A percentile compares a stretch with the other conserved stretches of the same genome.
phyloP scores from a whole-genome alignment of 2,329 filamentous ascomycete species.

The Fusarium redolens region DNA sequence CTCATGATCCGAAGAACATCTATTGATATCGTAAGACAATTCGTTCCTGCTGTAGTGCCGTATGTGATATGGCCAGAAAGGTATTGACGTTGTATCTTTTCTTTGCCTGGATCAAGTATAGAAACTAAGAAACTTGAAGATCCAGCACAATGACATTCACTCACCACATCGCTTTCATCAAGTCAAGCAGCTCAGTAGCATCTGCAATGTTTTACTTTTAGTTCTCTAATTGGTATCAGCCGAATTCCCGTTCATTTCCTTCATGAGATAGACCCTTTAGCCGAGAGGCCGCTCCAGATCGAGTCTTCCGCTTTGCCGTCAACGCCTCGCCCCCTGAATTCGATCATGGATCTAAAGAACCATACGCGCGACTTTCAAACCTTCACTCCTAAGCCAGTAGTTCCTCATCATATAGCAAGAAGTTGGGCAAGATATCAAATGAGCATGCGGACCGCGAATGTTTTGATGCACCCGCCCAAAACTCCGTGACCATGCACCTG shows the following conservation, averaged over 20 bases:
- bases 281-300: conserved; percentile 2
- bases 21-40: background rate
- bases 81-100: background rate
- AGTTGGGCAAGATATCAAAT: background rate
- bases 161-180: background rate
- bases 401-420: background rate
- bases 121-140: too few relatives aligned
- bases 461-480: conserved; percentile 10
- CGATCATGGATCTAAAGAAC: conserved; percentile 6
- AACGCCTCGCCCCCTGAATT: conserved; percentile 18
- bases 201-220: conserved; percentile 15
- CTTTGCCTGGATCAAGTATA: background rate
- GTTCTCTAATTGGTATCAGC: conserved; percentile 26
- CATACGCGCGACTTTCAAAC: background rate
- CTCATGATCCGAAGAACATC: background rate
- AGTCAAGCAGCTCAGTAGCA: background rate
- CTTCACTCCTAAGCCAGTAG: background rate
- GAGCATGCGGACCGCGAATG: background rate
- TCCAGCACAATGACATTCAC: background rate
- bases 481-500: conserved; percentile 18
- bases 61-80: too few relatives aligned
- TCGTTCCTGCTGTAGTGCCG: too few relatives aligned
- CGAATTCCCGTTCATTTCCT: background rate
- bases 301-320: conserved; percentile 1
- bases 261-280: background rate